Conservation (phyloP, 495 filamentous ascomycete genomes). For the Podospora comata region DNA sequence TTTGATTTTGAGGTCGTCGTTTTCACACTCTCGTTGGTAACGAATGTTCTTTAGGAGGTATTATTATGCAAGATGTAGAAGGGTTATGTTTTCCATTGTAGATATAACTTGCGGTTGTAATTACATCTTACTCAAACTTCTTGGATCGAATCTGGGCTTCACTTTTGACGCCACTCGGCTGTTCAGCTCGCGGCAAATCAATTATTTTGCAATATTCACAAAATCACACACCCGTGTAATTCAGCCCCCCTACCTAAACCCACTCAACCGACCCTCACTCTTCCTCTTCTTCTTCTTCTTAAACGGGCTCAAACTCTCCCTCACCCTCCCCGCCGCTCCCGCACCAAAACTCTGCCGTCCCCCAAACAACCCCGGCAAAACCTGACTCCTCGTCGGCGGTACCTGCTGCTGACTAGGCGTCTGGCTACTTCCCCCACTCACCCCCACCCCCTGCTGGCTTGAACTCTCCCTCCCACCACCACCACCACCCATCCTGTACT, state of each 20-base stretch:
- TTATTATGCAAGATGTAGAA: too few species aligned
- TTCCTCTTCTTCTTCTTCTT: constrained; percentile 25
- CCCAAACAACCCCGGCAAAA: constrained; percentile 20
- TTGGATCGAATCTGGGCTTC: too few species aligned
- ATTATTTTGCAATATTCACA: too few species aligned
- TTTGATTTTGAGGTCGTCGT: constrained; percentile 47
- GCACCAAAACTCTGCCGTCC: constrained; percentile 1
- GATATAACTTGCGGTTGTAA: too few species aligned
- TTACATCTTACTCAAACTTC: too few species aligned
- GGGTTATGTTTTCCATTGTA: too few species aligned
- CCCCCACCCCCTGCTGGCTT: neutral
- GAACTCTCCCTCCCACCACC: neutral
- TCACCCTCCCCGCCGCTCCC: constrained; percentile 4
- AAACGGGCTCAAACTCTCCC: constrained; percentile 15
- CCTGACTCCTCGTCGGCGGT: constrained; percentile 18
- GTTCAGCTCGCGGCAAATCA: too few species aligned
- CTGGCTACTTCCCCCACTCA: neutral
- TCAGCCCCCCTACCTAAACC: constrained; percentile 14
- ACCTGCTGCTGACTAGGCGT: constrained; percentile 10
- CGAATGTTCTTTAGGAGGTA: too few species aligned
- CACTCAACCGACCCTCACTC: constrained; percentile 24
- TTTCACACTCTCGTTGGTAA: too few species aligned
- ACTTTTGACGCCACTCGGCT: too few species aligned
- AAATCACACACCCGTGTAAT: too few species aligned
- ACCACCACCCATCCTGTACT: constrained; percentile 2